These are phyloP conservation scores for Lactifluus echinatus DNA, from an alignment of 768 basidiomycete species.

Conservation along the genomic window DNA sequence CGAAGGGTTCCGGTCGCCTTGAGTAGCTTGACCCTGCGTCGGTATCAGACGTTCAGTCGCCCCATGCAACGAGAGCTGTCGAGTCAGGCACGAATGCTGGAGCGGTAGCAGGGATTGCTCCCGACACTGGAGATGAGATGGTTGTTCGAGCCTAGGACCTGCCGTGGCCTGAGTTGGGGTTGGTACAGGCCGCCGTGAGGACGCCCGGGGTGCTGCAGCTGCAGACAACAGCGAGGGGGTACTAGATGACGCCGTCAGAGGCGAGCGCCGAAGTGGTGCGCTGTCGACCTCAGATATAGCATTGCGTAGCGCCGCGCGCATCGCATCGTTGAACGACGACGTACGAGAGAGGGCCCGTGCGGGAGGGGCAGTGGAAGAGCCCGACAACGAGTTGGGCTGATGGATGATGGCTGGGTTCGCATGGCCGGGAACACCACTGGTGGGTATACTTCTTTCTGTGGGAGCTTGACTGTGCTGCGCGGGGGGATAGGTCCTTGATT, in stretches of 20 bases:
- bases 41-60: neutral
- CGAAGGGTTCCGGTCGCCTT: neutral
- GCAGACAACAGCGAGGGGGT: neutral
- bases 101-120: neutral
- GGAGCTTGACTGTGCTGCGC: neutral
- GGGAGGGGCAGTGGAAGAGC: neutral
- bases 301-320: constrained; percentile 7
- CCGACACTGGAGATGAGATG: neutral
- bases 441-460: neutral
- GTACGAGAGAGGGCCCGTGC: neutral
- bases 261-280: neutral
- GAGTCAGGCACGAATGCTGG: neutral
- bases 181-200: neutral
- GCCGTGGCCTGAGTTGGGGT: neutral
- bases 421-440: neutral
- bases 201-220: neutral
- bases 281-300: constrained; percentile 1
- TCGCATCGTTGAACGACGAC: constrained; percentile 7
- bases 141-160: neutral
- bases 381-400: neutral
- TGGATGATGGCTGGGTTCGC: neutral
- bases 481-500: neutral
- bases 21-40: neutral
- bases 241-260: neutral
- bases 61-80: neutral